Percentiles rank a stretch among this genome's conserved stretches.
Conservation (phyloP, 805 yeast species). For the Candida parachauliodes region DNA sequence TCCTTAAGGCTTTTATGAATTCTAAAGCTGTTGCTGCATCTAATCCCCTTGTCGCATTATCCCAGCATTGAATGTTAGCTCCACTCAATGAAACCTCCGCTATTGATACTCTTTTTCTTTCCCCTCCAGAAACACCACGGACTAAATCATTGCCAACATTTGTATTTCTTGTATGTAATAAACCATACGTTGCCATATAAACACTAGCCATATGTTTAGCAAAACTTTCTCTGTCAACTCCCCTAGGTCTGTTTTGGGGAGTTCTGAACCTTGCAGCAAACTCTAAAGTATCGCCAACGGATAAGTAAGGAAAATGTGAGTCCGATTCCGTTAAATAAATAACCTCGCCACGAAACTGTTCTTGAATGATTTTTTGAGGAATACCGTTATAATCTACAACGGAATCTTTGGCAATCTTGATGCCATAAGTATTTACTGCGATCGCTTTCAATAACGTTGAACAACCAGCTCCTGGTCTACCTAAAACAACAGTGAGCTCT, state of each 20-base stretch:
- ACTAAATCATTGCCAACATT: slow-evolving; percentile 63
- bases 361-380: slow-evolving; percentile 21
- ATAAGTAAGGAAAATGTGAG: slow-evolving; percentile 50
- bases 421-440: slow-evolving; percentile 33
- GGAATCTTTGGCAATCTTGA: slow-evolving; percentile 27
- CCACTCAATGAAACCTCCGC: slow-evolving; percentile 72
- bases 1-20: slow-evolving; percentile 63
- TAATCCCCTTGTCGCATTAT: slow-evolving; percentile 82
- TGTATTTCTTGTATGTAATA: slow-evolving; percentile 52
- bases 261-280: slow-evolving; percentile 51
- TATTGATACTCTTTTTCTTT: slow-evolving; percentile 78
- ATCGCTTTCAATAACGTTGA: slow-evolving; percentile 34
- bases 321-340: slow-evolving; percentile 50
- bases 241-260: slow-evolving; percentile 31
- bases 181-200: slow-evolving; percentile 42
- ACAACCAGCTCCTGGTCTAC: slow-evolving; percentile 39
- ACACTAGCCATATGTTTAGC: slow-evolving; percentile 39
- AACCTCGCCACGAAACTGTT: slow-evolving; percentile 31
- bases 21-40: slow-evolving; percentile 84
- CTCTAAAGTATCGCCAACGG: slow-evolving; percentile 51
- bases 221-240: slow-evolving; percentile 27
- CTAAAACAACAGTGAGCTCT: slow-evolving; percentile 35
- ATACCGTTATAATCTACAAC: slow-evolving; percentile 30
- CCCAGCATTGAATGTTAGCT: slow-evolving; percentile 55
- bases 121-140: slow-evolving; percentile 83